Percentiles rank a stretch among this genome's conserved stretches.
phyloP scores from a whole-genome alignment of 1,139 yeast species.

The Starmera stellimalicola region DNA sequence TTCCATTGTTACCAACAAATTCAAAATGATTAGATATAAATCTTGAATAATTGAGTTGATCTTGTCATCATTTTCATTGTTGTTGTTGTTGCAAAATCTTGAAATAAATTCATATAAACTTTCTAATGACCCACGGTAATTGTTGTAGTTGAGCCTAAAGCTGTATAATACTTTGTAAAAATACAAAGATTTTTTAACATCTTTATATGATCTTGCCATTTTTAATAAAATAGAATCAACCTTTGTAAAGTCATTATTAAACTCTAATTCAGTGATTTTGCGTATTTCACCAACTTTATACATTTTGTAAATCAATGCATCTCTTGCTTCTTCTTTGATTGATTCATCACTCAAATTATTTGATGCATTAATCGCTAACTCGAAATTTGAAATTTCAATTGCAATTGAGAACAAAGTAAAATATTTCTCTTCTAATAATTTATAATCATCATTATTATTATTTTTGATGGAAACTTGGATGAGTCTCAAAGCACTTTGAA shows the following conservation, averaged over 20 bases:
- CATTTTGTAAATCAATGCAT: slow-evolving; percentile 14
- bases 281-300: slow-evolving; percentile 17
- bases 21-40: slow-evolving; percentile 38
- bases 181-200: slow-evolving; percentile 27
- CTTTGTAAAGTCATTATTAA: slow-evolving; percentile 14
- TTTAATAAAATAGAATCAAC: slow-evolving; percentile 33
- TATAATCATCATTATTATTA: slow-evolving; percentile 16
- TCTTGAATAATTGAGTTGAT: slow-evolving; percentile 6
- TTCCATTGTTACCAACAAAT: slow-evolving; percentile 35
- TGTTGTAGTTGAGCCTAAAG: slow-evolving; percentile 38
- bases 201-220: slow-evolving; percentile 27
- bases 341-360: slow-evolving; percentile 8
- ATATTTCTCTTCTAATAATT: slow-evolving; percentile 14
- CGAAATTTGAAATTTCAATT: slow-evolving; percentile 16
- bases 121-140: slow-evolving; percentile 48
- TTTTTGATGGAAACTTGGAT: slow-evolving; percentile 22
- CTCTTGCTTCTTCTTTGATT: slow-evolving; percentile 13
- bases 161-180: slow-evolving; percentile 47
- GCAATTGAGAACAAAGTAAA: slow-evolving; percentile 17
- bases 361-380: slow-evolving; percentile 16
- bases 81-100: slow-evolving; percentile 25
- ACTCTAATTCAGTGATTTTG: slow-evolving; percentile 14
- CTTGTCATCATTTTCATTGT: slow-evolving; percentile 4
- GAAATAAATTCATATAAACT: slow-evolving; percentile 45
- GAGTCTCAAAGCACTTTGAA: slow-evolving; percentile 16